Evolutionary conservation across 192 early-diverging fungal species (phyloP), one percentile per base, ranked within the genome.

Genomic region (Diversispora epigaea): DNA sequence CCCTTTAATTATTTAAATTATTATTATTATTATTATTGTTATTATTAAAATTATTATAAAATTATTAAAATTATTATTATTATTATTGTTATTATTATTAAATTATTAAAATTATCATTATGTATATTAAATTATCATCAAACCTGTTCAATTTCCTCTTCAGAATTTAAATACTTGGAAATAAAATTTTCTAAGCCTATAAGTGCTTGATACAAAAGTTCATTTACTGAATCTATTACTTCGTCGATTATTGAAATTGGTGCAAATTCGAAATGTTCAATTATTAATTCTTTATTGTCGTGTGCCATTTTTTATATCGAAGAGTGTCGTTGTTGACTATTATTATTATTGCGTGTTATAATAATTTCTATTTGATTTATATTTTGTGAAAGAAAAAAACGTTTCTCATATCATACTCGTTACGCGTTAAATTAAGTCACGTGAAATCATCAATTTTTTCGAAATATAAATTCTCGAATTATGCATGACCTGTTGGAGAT

Each of bases 161-260:
- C 43, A 40, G 32, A 22, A 45, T 25, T 61, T 58, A 66, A 22
- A 45, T 55, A 45, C 80, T 12, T 74, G 81, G 61, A 85, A 11
- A 94, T 82, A 83, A 87, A 93, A 56, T 85, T 83, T 78, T 91
- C 86, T 46, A 93, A 83, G 17, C 86, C 87, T 60, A 85, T 84
- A 1, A 91, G 89, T 0, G 90, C 90, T 43, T 89, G 83, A 68
- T 93, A 93, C 12, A 93, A 80, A 52, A 90, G 80, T 52, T 89
- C 87, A 78, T 93, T 94, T 57, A 92, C 87, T 4, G 89, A 83
- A 74, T 93, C 90, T 80, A 93, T 87, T 39, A 93, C 84, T 63
- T 94, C 91, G 84, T 94, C 93, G 54, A 96, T 86, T 71, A 93
- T 91, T 10, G 89, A 84, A n/a, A 93, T 78, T 2, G 93, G 92